Conservation (phyloP, 768 basidiomycete species). For the Panellus pusillus region DNA sequence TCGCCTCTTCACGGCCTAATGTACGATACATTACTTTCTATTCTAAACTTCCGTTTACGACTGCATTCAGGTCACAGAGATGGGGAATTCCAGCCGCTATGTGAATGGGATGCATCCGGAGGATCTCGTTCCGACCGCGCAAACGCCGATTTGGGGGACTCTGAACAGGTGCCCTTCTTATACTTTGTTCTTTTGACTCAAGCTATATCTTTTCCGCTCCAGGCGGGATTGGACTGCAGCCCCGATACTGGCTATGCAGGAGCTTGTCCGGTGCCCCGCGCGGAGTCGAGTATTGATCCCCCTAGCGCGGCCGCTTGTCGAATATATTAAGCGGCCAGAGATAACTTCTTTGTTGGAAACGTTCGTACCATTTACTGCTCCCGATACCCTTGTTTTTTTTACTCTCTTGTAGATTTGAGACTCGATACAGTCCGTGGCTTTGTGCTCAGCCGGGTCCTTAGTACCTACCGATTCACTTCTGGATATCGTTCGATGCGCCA, state of each 20-base stretch:
- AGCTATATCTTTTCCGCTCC: too few species aligned
- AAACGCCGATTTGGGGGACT: slow-evolving; percentile 40
- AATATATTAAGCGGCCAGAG: slow-evolving; percentile 34
- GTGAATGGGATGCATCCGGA: slow-evolving; percentile 33
- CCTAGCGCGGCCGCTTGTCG: slow-evolving; percentile 23
- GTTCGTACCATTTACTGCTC: slow-evolving; percentile 26
- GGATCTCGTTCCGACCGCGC: slow-evolving; percentile 33
- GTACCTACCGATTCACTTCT: slow-evolving; percentile 34
- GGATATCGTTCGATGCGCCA: slow-evolving; percentile 45
- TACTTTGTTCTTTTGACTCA: too few species aligned
- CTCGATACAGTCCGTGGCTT: slow-evolving; percentile 45
- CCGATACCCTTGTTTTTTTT: neutral
- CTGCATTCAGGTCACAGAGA: too few species aligned
- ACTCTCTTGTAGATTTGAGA: slow-evolving; percentile 36
- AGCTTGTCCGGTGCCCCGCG: slow-evolving; percentile 30
- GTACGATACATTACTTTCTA: neutral
- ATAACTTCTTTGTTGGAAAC: slow-evolving; percentile 38
- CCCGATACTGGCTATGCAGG: slow-evolving; percentile 48
- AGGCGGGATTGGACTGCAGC: slow-evolving; percentile 42
- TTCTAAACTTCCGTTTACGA: too few species aligned
- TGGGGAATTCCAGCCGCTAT: neutral
- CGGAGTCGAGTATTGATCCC: slow-evolving; percentile 7
- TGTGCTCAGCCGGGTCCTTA: slow-evolving; percentile 33
- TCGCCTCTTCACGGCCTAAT: slow-evolving; percentile 18
- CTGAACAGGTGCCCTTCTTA: slow-evolving; percentile 24